Evolutionary conservation across 805 yeast species (phyloP), one percentile per base, ranked within the genome.

Genomic region (Zygoascus tannicola): DNA sequence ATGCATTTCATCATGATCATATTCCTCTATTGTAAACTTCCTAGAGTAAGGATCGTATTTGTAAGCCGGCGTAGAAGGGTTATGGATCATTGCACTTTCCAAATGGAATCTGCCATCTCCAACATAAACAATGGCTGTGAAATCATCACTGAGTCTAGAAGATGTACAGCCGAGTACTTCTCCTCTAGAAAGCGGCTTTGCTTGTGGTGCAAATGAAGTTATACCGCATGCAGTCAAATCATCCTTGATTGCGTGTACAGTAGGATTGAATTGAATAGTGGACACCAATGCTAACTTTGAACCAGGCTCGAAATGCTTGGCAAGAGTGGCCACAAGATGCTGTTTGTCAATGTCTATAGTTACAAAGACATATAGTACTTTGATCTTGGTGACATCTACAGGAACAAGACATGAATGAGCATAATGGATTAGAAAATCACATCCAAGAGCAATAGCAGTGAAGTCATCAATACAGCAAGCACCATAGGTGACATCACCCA

Each of bases 401-500:
- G 98, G 98, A 1, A 92, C 97, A 38, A 92, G 69, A 64, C 98
- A 92, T 5, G 95, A 86, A 61, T 92, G 98, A 1, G 98, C 98
- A 63, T 92, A 92, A 64, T 92, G 98, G 12, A 90, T 86, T 47
- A 92, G 79, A 56, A 88, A 82, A 58, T 92, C 98, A 65, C 98
- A 92, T 40, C 84, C 95, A 22, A 92, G 64, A 0, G 97, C 79
- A 50, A 88, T 70, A 1, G 98, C 98, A 0, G 98, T 88, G 59
- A 72, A 92, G 58, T 92, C 98, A 60, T 92, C 98, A 38, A 92
- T 87, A 65, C 98, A 92, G 60, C 98, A 92, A 0, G 98, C 98
- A 35, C 98, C 98, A 57, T 92, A 92, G 0, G 97, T 85, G 0
- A 92, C 98, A 62, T 92, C 98, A 2, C 98, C 98, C 98, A 92